Base-by-base conservation (phyloP, 2,329 filamentous ascomycete genomes). In the Colletotrichum euphorbiae region DNA sequence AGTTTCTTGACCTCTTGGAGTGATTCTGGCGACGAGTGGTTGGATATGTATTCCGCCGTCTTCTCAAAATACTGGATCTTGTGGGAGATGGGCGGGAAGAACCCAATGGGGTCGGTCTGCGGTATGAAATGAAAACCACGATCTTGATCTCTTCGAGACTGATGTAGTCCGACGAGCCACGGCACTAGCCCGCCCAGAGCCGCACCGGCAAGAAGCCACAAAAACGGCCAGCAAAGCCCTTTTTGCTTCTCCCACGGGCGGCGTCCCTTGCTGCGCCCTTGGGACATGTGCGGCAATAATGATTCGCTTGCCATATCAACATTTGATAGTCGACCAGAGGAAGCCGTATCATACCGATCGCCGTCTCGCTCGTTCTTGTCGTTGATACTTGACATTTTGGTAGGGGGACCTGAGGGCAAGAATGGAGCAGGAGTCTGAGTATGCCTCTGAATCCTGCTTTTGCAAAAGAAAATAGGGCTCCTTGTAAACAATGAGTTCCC, bases 21-120 rank as follows among this genome's bases (percentile, higher is more conserved):
- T 0, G 48, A 52, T 33, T 36, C 28, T 3, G 48, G 48, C 0
- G 48, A 52, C 7, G 48, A 52, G 48, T 52, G 48, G 13, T 52
- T 52, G 21, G 48, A 52, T 11, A 52, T 52, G 48, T 52, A 52
- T 33, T 33, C 15, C 28, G 48, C n/a, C 13, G 21, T 28, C 48
- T 52, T 52, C n/a, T 52, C 48, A 7, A 52, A 52, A 12, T 52
- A 52, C 28, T 52, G 48, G 1, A 52, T 52, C 48, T 33, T 52
- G 48, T 52, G 48, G 1, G 48, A 52, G 0, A 33, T 52, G 15
- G 48, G 48, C 21, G 48, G 48, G 48, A 52, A 52, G 8, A 52
- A 52, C n/a, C 48, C 48, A 1, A 52, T 52, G 6, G 28, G 21
- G 13, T 52, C 48, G 28, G 21, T 52, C 28, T 52, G 48, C 28